Conservation (phyloP, 805 yeast species). For the Jamesozyma spencerorum region DNA sequence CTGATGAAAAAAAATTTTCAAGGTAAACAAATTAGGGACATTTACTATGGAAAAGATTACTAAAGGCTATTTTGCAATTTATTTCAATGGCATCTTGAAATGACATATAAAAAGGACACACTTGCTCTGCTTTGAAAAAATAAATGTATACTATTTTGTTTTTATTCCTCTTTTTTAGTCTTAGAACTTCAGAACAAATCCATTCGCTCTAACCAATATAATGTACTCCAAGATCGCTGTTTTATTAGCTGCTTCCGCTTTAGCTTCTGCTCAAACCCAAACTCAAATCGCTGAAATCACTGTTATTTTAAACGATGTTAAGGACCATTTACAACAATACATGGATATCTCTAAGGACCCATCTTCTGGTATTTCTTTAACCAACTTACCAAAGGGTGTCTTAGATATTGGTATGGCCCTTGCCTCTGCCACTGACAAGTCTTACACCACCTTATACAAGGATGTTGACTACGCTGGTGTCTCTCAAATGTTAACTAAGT, state of each 20-base stretch:
- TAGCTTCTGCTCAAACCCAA: slow-evolving; percentile 13
- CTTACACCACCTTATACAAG: slow-evolving; percentile 27
- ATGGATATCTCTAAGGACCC: slow-evolving; percentile 9
- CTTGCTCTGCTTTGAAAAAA: no score
- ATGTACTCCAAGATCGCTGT: slow-evolving; percentile 14
- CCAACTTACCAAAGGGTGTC: slow-evolving; percentile 16
- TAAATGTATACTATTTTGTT: not conserved
- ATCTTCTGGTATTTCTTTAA: slow-evolving; percentile 10
- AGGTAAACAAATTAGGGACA: no score
- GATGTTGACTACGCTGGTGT: slow-evolving; percentile 24
- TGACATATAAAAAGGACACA: no score
- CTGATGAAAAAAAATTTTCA: no score
- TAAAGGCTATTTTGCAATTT: no score
- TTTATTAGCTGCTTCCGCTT: slow-evolving; percentile 15
- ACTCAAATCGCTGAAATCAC: slow-evolving; percentile 17
- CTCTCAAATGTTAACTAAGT: slow-evolving; percentile 18
- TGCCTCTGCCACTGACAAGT: slow-evolving; percentile 28
- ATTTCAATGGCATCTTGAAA: no score
- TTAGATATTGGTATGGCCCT: slow-evolving; percentile 17
- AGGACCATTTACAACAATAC: slow-evolving; percentile 12
- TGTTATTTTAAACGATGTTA: slow-evolving; percentile 17
- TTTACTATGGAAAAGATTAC: no score
- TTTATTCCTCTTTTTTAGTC: not conserved
- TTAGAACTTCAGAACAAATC: not conserved
- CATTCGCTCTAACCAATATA: slow-evolving; percentile 7